phyloP scores from a whole-genome alignment of 2,329 filamentous ascomycete species.

The Cytospora schulzeri region DNA sequence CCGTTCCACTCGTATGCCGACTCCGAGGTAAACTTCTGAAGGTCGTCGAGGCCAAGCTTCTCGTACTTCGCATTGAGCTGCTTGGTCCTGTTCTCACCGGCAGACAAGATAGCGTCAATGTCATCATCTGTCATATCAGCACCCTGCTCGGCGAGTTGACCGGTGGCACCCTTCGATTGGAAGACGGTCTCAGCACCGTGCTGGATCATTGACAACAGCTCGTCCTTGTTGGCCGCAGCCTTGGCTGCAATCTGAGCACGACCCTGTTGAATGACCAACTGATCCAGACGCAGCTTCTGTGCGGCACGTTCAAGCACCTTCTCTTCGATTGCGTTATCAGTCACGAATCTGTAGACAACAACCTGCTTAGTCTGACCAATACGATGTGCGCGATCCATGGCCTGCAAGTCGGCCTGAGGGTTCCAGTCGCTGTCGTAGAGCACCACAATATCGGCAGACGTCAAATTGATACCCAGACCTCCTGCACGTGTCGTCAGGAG shows the following conservation, averaged over 20 bases:
- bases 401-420: slow-evolving; percentile 95
- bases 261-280: slow-evolving; percentile 97
- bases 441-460: slow-evolving; percentile 90
- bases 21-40: slow-evolving; percentile 97
- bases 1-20: slow-evolving; percentile 99
- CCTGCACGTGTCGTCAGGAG: slow-evolving; percentile 92
- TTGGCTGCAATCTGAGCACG: slow-evolving; percentile 89
- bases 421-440: slow-evolving; percentile 99
- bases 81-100: slow-evolving; percentile 86
- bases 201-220: slow-evolving; percentile 96
- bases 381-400: slow-evolving; percentile 97
- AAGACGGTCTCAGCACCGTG: slow-evolving; percentile 97
- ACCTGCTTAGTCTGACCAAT: slow-evolving; percentile 99
- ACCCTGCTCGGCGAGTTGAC: slow-evolving; percentile 59
- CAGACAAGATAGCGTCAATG: slow-evolving; percentile 83
- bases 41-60: slow-evolving; percentile 92
- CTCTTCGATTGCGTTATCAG: slow-evolving; percentile 97
- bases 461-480: slow-evolving; percentile 95
- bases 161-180: slow-evolving; percentile 68
- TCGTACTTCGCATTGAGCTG: slow-evolving; percentile 93
- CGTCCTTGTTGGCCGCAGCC: slow-evolving; percentile 91
- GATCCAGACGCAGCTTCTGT: slow-evolving; percentile 93
- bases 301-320: slow-evolving; percentile 96
- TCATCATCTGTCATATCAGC: slow-evolving; percentile 79
- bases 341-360: slow-evolving; percentile 93